A percentile compares a stretch with the other conserved stretches of the same genome.
These are phyloP conservation scores for Fraxinus nigra DNA, from an alignment of 305 asterid genomes.

Conservation along the genomic window DNA sequence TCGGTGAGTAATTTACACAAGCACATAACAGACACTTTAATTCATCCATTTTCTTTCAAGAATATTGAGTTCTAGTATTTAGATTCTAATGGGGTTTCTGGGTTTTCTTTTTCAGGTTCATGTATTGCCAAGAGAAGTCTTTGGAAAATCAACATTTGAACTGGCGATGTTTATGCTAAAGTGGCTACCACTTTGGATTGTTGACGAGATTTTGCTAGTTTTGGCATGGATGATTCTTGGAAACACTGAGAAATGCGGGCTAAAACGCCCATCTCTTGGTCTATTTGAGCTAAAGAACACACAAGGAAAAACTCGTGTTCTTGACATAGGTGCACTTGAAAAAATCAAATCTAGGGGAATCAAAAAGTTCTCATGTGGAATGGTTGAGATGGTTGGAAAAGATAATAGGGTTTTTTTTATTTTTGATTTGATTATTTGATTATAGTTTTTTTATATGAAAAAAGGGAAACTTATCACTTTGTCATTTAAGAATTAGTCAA, in stretches of 20 bases:
- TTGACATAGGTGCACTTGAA: conserved; percentile 61
- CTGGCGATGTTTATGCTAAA: conserved; percentile 48
- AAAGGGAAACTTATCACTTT: no score
- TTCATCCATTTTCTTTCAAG: neutral
- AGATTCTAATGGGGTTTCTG: neutral
- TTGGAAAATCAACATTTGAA: conserved; percentile 66
- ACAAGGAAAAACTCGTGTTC: conserved; percentile 65
- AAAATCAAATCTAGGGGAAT: conserved; percentile 57
- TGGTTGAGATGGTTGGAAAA: conserved; percentile 25
- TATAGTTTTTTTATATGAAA: no score
- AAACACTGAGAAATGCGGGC: conserved; percentile 45
- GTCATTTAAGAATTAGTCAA: no score
- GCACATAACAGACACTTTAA: neutral
- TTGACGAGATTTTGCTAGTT: conserved; percentile 49
- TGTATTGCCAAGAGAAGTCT: conserved; percentile 57
- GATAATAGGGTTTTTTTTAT: no score
- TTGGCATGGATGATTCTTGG: conserved; percentile 59
- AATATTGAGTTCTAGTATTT: neutral
- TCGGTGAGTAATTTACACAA: conserved; percentile 26
- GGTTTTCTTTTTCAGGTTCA: conserved; percentile 49
- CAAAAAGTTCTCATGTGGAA: conserved; percentile 31
- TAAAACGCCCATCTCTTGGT: conserved; percentile 52
- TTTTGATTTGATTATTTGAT: no score
- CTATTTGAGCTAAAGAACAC: conserved; percentile 58
- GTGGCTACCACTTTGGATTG: conserved; percentile 78